Conservation (phyloP, 1,139 yeast genomes). For the Petasospora rhodanensis region DNA sequence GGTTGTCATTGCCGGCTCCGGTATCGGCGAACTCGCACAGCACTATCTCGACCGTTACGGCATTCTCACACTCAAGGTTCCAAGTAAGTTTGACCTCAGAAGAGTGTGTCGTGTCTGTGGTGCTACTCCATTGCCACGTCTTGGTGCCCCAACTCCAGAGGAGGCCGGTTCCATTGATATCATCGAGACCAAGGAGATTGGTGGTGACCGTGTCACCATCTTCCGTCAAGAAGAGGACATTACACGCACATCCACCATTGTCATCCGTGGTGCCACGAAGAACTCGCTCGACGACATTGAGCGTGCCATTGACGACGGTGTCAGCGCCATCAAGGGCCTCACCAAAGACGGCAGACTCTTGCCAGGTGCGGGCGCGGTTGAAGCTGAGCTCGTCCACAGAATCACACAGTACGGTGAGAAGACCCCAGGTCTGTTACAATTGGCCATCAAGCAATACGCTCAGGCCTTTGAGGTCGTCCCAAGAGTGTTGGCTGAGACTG, state of each 20-base stretch:
- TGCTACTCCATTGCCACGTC: conserved; percentile 91
- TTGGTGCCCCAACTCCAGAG: conserved; percentile 95
- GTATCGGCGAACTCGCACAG: conserved; percentile 87
- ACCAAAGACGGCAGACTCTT: conserved; percentile 65
- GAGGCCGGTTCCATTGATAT: conserved; percentile 87
- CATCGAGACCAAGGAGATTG: conserved; percentile 90
- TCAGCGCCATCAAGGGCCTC: conserved; percentile 84
- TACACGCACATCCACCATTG: conserved; percentile 86
- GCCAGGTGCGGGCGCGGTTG: conserved; percentile 98
- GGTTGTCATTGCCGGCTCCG: conserved; percentile 90
- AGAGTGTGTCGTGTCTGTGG: conserved; percentile 96
- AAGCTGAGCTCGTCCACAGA: conserved; percentile 78
- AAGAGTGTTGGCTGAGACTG: conserved; percentile 87
- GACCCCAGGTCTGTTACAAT: conserved; percentile 89
- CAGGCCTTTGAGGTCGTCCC: conserved; percentile 94
- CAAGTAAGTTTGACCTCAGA: conserved; percentile 90
- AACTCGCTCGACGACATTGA: conserved; percentile 90
- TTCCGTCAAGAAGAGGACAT: conserved; percentile 70
- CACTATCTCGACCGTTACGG: conserved; percentile 88
- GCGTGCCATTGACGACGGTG: conserved; percentile 97
- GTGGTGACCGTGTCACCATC: conserved; percentile 95
- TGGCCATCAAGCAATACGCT: conserved; percentile 92
- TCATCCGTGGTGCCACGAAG: conserved; percentile 96
- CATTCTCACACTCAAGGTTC: conserved; percentile 81
- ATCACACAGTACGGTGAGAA: conserved; percentile 83